Conservation (phyloP, 345 rosid genomes). For the Corchorus olitorius region DNA sequence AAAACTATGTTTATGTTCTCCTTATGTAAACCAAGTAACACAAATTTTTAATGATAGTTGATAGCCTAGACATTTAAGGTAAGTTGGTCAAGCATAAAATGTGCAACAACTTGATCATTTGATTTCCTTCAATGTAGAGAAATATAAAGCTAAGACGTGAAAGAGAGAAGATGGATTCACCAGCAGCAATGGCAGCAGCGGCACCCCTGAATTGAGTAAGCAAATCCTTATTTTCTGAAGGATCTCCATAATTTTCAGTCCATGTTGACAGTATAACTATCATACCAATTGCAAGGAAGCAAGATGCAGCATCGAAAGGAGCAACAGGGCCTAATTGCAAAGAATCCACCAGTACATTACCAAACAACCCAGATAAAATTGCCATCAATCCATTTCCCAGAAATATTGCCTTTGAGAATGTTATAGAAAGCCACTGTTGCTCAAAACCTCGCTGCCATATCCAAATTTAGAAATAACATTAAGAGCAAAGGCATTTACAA, state of each 20-base stretch:
- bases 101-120: neutral
- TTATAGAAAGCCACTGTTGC: conserved; percentile 68
- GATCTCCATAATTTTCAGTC: conserved; percentile 71
- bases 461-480: conserved; percentile 12
- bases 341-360: conserved; percentile 60
- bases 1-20: neutral
- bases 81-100: neutral
- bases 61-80: neutral
- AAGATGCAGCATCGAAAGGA: conserved; percentile 76
- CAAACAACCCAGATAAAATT: conserved; percentile 62
- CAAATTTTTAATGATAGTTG: neutral
- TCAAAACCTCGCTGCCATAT: conserved; percentile 59
- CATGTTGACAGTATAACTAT: conserved; percentile 55
- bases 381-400: conserved; percentile 74
- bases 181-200: conserved; percentile 69
- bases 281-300: conserved; percentile 74
- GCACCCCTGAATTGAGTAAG: conserved; percentile 68
- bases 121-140: neutral
- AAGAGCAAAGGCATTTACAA: neutral
- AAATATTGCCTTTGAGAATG: conserved; percentile 80
- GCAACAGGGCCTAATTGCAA: conserved; percentile 64
- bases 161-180: conserved; percentile 35
- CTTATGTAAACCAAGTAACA: neutral
- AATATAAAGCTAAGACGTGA: neutral
- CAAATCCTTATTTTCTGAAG: conserved; percentile 66